A percentile compares a stretch with the other conserved stretches of the same genome.
Evolutionary conservation across 2,329 filamentous ascomycete genomes (phyloP).

Genomic region (Nemania sp.): DNA sequence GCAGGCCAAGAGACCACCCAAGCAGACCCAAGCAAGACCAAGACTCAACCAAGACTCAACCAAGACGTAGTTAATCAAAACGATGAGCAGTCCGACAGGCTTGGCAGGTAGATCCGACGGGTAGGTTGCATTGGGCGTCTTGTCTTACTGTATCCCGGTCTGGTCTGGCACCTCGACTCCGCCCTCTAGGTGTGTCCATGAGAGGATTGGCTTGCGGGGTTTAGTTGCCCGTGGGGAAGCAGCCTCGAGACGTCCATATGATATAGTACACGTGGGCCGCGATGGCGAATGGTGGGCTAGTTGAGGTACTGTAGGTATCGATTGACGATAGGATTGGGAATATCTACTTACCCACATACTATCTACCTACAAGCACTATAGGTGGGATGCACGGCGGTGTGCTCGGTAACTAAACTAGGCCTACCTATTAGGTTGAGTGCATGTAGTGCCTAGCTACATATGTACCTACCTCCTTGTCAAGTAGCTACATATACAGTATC

Average conservation of each 20-base stretch:
- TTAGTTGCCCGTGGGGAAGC: conserved; percentile 21
- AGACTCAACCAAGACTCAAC: not conserved
- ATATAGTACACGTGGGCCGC: conserved; percentile 19
- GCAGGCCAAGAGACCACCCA: not conserved
- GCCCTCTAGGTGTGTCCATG: not conserved
- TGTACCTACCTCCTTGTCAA: too few species aligned
- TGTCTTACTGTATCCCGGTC: not conserved
- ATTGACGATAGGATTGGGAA: not conserved
- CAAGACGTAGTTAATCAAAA: not conserved
- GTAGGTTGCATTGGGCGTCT: conserved; percentile 33
- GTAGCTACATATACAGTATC: too few species aligned
- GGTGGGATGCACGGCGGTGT: too few species aligned
- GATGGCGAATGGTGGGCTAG: not conserved
- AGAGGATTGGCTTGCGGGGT: conserved; percentile 16
- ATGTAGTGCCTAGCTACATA: too few species aligned
- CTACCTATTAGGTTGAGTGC: too few species aligned
- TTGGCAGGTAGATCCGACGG: conserved; percentile 50
- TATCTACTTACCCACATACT: too few species aligned
- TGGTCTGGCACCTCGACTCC: not conserved
- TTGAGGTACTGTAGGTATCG: conserved; percentile 12
- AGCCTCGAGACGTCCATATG: conserved; percentile 11
- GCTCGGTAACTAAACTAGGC: too few species aligned
- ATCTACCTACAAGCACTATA: too few species aligned
- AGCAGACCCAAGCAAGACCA: not conserved
- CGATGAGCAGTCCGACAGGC: conserved; percentile 40